Base-by-base conservation (phyloP, 257 asterid species). In the Nyctanthes arbortristis region DNA sequence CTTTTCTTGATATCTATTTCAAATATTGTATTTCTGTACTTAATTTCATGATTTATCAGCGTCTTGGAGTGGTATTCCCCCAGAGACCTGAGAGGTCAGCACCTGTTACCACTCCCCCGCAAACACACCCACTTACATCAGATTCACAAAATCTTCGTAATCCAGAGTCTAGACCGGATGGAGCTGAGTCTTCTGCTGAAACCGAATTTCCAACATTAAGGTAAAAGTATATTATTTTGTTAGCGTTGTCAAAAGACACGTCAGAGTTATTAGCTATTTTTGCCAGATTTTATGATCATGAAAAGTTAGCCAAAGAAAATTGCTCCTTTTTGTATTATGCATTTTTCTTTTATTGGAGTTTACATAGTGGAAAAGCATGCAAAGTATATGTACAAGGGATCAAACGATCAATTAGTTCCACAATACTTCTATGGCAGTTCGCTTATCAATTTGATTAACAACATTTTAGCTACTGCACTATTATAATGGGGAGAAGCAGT, bases 61-160 rank as follows among this genome's bases (percentile, higher is more conserved):
- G 91, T 63, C 76, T 86, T 74, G 99, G 99, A 71, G 99, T 95
- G 40, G 96, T 89, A 64, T 94, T 94, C 71, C 99, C 99, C 75
- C 97, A 87, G 83, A 82, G 95, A 75, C 69, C 97, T 71, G 97
- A 91, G 87, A 84, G 88, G 57, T 69, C 95, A 36, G 95, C 90
- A 40, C 96, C 99, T 40, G 88, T 94, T 61, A 88, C 88, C 75
- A 94, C 99, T 18, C 97, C 96, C 4, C 93, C 87, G 14, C 99
- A 91, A 75, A 79, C 97, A 47, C 97, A 89, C 27, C 96, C 99
- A 18, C 81, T 89, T 79, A n/a, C 96, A 69, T 91, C 97, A 64
- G 86, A 87, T 80, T 97, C 97, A 12, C 97, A 67, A 81, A 91
- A 91, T 81, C 68, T 91, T 59, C 95, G 80, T 59, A 88, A 88